Conservation (phyloP, 352 stramenopile genomes). For the Peronospora tabacina region DNA sequence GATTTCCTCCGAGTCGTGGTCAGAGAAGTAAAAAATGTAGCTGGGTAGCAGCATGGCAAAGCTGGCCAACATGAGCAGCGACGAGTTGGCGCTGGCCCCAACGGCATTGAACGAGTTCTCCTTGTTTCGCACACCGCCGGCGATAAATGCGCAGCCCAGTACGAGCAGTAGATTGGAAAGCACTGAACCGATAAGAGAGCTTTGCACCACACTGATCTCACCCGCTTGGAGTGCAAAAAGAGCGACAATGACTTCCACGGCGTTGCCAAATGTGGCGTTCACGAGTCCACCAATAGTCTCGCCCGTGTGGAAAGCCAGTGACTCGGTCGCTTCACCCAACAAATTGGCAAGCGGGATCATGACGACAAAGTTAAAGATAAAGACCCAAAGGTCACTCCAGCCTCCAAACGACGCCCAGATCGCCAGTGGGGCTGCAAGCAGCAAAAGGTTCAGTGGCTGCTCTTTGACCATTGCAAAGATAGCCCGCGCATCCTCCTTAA, state of each 20-base stretch:
- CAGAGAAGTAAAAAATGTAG: slow-evolving; percentile 86
- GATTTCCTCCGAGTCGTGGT: slow-evolving; percentile 65
- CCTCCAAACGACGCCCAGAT: slow-evolving; percentile 50
- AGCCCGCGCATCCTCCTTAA: slow-evolving; percentile 34
- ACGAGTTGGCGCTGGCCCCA: slow-evolving; percentile 90
- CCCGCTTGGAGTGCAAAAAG: slow-evolving; percentile 90
- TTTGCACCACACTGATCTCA: slow-evolving; percentile 94
- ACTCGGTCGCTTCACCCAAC: slow-evolving; percentile 95
- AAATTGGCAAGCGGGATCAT: slow-evolving; percentile 94
- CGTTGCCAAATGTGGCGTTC: slow-evolving; percentile 98
- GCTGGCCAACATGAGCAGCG: slow-evolving; percentile 89
- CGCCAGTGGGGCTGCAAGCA: slow-evolving; percentile 51
- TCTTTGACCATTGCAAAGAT: slow-evolving; percentile 40
- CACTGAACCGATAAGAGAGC: slow-evolving; percentile 94
- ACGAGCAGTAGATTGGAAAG: slow-evolving; percentile 97
- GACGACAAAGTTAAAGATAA: slow-evolving; percentile 94
- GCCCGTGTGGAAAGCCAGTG: slow-evolving; percentile 93
- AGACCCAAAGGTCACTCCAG: slow-evolving; percentile 81
- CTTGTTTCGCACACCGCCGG: slow-evolving; percentile 72
- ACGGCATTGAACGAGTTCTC: slow-evolving; percentile 91
- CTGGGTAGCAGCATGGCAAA: slow-evolving; percentile 92
- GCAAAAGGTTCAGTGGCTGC: slow-evolving; percentile 63
- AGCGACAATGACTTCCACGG: slow-evolving; percentile 94
- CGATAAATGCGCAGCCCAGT: slow-evolving; percentile 93
- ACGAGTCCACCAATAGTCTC: slow-evolving; percentile 95